Base-by-base conservation (phyloP, 139 green algal species). In the Spirogloea muscicola region DNA sequence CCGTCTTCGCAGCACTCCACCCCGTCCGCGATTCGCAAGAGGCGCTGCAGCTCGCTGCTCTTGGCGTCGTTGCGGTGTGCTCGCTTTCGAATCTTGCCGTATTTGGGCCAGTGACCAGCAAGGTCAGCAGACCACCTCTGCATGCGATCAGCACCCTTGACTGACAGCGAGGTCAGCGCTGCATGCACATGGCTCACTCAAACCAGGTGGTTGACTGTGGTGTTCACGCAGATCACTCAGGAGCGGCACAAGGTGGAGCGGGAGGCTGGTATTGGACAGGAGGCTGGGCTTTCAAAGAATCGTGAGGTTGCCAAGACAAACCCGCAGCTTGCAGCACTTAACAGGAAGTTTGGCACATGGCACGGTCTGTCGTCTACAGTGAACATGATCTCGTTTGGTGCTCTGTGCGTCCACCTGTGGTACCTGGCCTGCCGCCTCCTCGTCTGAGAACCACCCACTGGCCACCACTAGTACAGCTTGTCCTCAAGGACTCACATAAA, bases 271-370 rank as follows among this genome's bases (percentile, higher is more conserved):
- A 72, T 79, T 37, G 70, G 70, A 13, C 13, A 48, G n/a, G 70
- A 79, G 43, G 33, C 76, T 18, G 70, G 70, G 43, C 55, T 78
- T 33, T 79, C 70, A 2, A 77, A 60, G n/a, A 79, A 79, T 60
- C 29, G 61, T 34, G 72, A 80, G 61, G 63, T 68, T 3, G 63
- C 72, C 5, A 55, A 77, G 49, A 70, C 34, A 33, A 80, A 77
- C 42, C 18, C 38, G 40, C 41, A 62, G 18, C 64, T 80, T 36
- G 43, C 33, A 39, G 61, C 38, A 21, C 9, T 80, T 18, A 80
- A 80, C 61, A 59, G 42, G 37, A 39, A 43, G 0, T 80, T 80
- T 31, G 72, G 72, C 10, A 77, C 59, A 27, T 33, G 68, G 55
- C 72, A 80, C 46, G 72, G 72, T 18, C 37, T 80, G 65, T 80